These are phyloP conservation scores for Coleophoma cylindrospora DNA, from an alignment of 2,329 filamentous ascomycete species.

Conservation along the genomic window DNA sequence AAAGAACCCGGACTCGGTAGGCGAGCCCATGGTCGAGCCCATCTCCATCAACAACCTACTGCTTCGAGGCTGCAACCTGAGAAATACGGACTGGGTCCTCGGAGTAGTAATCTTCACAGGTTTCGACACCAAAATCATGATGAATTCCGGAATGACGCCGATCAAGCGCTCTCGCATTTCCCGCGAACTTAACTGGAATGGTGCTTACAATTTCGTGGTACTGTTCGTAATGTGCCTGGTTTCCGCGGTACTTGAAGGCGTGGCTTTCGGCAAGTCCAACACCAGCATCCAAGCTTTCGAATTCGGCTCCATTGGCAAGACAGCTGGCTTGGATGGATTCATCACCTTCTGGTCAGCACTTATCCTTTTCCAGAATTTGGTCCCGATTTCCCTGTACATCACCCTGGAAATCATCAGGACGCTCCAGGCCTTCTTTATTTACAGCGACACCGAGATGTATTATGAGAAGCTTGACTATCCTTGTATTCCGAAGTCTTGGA, in stretches of 20 bases:
- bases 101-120: constrained; percentile 93
- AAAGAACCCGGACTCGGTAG: constrained; percentile 53
- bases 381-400: constrained; percentile 97
- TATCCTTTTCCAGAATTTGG: constrained; percentile 96
- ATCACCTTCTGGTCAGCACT: constrained; percentile 96
- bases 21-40: constrained; percentile 81
- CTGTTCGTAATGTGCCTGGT: constrained; percentile 86
- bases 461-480: constrained; percentile 91
- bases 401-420: constrained; percentile 93
- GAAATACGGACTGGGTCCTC: constrained; percentile 94
- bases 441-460: constrained; percentile 94
- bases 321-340: constrained; percentile 75
- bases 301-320: constrained; percentile 74
- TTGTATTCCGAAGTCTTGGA: constrained; percentile 97
- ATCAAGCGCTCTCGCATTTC: constrained; percentile 90
- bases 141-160: constrained; percentile 92
- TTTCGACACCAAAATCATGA: constrained; percentile 97
- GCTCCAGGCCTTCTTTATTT: constrained; percentile 93
- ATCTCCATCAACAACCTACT: constrained; percentile 94
- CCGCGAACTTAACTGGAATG: constrained; percentile 93
- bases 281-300: constrained; percentile 81
- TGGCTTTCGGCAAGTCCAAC: constrained; percentile 70
- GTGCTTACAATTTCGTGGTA: constrained; percentile 92
- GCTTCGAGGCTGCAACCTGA: constrained; percentile 85
- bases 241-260: constrained; percentile 77